These are phyloP conservation scores for Pestalotiopsis sp. DNA, from an alignment of 2,329 filamentous ascomycete genomes.

Conservation along the genomic window DNA sequence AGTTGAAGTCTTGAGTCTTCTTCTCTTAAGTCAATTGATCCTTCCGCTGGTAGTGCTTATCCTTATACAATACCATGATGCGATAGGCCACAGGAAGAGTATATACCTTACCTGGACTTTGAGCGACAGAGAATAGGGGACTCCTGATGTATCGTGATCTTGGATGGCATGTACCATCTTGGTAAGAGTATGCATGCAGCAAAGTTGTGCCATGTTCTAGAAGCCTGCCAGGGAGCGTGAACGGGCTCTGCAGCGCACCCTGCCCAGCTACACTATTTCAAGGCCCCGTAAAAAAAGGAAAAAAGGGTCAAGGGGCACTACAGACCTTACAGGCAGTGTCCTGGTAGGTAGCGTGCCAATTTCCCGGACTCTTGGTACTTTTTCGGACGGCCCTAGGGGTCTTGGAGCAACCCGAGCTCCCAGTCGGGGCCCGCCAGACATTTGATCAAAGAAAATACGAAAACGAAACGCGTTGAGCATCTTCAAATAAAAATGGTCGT, in stretches of 20 bases:
- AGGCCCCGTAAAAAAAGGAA: background rate
- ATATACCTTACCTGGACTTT: background rate
- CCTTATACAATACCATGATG: background rate
- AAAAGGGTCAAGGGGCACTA: background rate
- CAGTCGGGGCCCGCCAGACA: background rate
- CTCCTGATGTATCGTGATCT: no score
- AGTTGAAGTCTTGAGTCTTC: background rate
- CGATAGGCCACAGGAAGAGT: background rate
- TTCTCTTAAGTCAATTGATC: background rate
- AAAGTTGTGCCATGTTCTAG: background rate
- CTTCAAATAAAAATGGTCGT: constrained; percentile 2
- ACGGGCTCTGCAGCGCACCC: background rate
- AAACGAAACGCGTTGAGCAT: constrained; percentile 1
- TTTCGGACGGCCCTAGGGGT: background rate
- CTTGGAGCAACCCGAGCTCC: background rate
- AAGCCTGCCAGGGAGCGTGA: background rate
- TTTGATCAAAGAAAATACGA: background rate
- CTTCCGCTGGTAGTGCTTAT: background rate
- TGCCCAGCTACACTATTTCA: background rate
- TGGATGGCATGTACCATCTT: no score
- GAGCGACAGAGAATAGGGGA: no score
- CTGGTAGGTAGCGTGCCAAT: background rate
- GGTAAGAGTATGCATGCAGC: background rate
- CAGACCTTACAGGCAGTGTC: background rate
- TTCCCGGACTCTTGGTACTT: constrained; percentile 1